Percentiles rank a stretch among this genome's conserved stretches.
Evolutionary conservation across 2,329 filamentous ascomycete genomes (phyloP).

Genomic region (Aspergillus novofumigatus): DNA sequence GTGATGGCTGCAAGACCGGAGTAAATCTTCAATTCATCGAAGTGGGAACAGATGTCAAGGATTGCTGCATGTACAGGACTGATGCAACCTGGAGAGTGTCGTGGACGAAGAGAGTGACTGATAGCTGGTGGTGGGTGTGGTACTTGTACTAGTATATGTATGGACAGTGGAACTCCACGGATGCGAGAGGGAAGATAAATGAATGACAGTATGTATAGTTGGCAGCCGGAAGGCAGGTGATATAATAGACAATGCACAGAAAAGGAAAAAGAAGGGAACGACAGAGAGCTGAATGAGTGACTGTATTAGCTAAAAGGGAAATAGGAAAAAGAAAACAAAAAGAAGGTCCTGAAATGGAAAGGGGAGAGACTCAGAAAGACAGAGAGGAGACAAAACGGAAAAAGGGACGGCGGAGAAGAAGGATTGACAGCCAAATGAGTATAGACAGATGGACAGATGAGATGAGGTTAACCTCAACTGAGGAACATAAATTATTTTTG

Average conservation of each 20-base stretch:
- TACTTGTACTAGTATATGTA: not conserved
- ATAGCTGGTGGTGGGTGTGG: not conserved
- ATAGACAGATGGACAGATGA: slow-evolving; percentile 15
- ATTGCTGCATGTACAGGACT: no score
- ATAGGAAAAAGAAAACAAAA: slow-evolving; percentile 8
- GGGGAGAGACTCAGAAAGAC: slow-evolving; percentile 14
- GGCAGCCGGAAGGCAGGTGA: slow-evolving; percentile 18
- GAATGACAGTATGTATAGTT: not conserved
- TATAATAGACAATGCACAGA: slow-evolving; percentile 13
- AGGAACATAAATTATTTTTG: slow-evolving; percentile 2
- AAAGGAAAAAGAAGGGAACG: slow-evolving; percentile 15
- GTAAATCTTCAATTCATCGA: slow-evolving; percentile 7
- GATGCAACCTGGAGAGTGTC: not conserved
- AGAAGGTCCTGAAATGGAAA: slow-evolving; percentile 18
- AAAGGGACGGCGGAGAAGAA: slow-evolving; percentile 10
- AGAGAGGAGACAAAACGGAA: slow-evolving; percentile 7
- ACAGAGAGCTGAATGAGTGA: not conserved
- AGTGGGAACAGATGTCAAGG: not conserved
- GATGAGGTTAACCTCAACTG: slow-evolving; percentile 11
- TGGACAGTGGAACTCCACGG: not conserved
- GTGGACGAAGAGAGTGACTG: slow-evolving; percentile 1
- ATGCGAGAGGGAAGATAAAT: not conserved
- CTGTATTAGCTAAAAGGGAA: slow-evolving; percentile 11
- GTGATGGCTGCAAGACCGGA: slow-evolving; percentile 2
- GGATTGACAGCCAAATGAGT: slow-evolving; percentile 14